phyloP scores from a whole-genome alignment of 345 rosid species.

The Linum trigynum region DNA sequence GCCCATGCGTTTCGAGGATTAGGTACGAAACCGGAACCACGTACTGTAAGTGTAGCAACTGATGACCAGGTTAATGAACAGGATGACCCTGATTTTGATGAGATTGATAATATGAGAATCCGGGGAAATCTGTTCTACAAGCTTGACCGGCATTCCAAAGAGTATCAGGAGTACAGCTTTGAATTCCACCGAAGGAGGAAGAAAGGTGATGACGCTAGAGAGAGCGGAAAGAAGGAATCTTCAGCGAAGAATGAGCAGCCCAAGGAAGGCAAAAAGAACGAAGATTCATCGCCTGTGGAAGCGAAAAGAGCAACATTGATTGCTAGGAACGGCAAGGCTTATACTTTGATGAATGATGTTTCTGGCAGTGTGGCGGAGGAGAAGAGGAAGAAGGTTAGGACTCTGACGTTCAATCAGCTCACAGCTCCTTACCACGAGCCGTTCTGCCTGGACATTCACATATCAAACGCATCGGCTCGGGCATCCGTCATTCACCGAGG shows the following conservation, averaged over 20 bases:
- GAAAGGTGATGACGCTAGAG: constrained; percentile 31
- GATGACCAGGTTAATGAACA: constrained; percentile 17
- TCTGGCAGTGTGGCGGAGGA: neutral
- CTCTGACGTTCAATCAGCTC: constrained; percentile 75
- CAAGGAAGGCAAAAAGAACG: constrained; percentile 25
- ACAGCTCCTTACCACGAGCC: constrained; percentile 84
- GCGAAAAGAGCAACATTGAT: constrained; percentile 15
- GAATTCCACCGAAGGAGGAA: constrained; percentile 62
- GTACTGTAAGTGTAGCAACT: constrained; percentile 8
- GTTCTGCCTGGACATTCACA: constrained; percentile 69
- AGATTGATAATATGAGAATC: constrained; percentile 68
- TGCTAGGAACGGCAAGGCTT: constrained; percentile 10
- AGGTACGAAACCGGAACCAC: constrained; percentile 13
- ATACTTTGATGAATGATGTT: constrained; percentile 11
- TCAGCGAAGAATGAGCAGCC: constrained; percentile 18
- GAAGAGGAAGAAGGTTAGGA: constrained; percentile 39
- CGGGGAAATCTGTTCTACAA: constrained; percentile 76
- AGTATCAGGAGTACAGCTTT: constrained; percentile 63
- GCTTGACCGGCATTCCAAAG: constrained; percentile 64
- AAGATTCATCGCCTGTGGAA: constrained; percentile 10
- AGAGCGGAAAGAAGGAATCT: constrained; percentile 21
- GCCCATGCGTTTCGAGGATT: constrained; percentile 38
- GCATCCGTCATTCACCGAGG: constrained; percentile 77
- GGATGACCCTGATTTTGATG: constrained; percentile 46
- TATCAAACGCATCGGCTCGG: constrained; percentile 73